These are phyloP conservation scores for Neonectria punicea DNA, from an alignment of 2,329 filamentous ascomycete species.

Conservation along the genomic window DNA sequence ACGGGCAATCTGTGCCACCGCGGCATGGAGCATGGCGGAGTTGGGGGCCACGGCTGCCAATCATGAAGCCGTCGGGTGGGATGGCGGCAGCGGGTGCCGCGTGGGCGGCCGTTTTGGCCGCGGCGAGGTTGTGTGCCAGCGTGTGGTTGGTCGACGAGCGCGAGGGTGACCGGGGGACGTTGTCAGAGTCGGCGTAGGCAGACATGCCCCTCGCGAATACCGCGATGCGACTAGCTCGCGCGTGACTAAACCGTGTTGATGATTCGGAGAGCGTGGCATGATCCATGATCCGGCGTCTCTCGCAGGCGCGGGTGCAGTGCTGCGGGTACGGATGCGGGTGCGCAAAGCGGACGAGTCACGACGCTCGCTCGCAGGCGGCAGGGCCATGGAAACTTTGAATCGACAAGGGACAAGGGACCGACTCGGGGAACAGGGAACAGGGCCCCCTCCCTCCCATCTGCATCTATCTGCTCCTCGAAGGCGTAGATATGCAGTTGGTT, in stretches of 20 bases:
- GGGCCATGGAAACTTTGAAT: neutral
- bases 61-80: constrained; percentile 31
- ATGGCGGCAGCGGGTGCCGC: constrained; percentile 35
- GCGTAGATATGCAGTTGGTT: constrained; percentile 42
- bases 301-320: constrained; percentile 24
- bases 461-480: constrained; percentile 8
- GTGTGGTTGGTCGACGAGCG: constrained; percentile 37
- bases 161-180: constrained; percentile 20
- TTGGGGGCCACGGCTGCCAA: constrained; percentile 39
- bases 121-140: neutral
- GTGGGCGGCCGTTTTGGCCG: constrained; percentile 29
- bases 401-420: constrained; percentile 12
- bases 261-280: constrained; percentile 32
- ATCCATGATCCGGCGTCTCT: constrained; percentile 35
- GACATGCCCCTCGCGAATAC: constrained; percentile 10
- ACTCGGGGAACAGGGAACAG: constrained; percentile 13
- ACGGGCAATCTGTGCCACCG: constrained; percentile 22
- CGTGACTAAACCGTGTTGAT: constrained; percentile 6
- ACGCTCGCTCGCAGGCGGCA: neutral
- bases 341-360: constrained; percentile 14
- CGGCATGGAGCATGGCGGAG: constrained; percentile 30
- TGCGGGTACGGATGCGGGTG: constrained; percentile 2
- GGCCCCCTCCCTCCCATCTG: constrained; percentile 16
- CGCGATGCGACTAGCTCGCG: constrained; percentile 15
- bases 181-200: constrained; percentile 13